phyloP scores from a whole-genome alignment of 2,329 filamentous ascomycete genomes.

The Penicillium concentricum region DNA sequence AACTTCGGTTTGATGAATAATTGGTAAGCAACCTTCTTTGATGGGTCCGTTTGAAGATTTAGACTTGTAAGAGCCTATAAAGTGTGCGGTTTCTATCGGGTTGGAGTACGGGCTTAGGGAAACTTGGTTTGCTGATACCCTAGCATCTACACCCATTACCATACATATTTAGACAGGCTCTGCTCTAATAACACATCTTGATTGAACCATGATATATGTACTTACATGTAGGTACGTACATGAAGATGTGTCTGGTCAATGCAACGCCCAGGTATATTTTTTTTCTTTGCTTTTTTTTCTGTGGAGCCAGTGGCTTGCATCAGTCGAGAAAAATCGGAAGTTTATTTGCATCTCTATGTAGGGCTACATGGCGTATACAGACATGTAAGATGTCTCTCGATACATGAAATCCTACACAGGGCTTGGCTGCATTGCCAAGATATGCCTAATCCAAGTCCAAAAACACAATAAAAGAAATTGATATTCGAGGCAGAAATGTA shows the following conservation, averaged over 20 bases:
- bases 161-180: neutral
- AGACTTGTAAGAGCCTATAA: neutral
- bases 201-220: neutral
- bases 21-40: constrained; percentile 18
- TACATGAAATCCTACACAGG: neutral
- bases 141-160: neutral
- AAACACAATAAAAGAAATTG: neutral
- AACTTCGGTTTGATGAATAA: constrained; percentile 9
- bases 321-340: neutral
- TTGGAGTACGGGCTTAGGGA: neutral
- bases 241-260: neutral
- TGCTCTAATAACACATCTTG: neutral
- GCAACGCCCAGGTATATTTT: neutral
- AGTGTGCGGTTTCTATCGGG: neutral
- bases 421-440: neutral
- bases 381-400: neutral
- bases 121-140: neutral
- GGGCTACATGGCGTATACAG: neutral
- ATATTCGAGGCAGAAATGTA: constrained; percentile 17
- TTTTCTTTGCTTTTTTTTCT: neutral
- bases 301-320: neutral
- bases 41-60: neutral
- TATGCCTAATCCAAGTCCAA: neutral
- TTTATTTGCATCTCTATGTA: neutral
- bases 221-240: too few relatives aligned